Evolutionary conservation across 805 yeast genomes (phyloP).

Genomic region (Hagleromyces aurorensis): DNA sequence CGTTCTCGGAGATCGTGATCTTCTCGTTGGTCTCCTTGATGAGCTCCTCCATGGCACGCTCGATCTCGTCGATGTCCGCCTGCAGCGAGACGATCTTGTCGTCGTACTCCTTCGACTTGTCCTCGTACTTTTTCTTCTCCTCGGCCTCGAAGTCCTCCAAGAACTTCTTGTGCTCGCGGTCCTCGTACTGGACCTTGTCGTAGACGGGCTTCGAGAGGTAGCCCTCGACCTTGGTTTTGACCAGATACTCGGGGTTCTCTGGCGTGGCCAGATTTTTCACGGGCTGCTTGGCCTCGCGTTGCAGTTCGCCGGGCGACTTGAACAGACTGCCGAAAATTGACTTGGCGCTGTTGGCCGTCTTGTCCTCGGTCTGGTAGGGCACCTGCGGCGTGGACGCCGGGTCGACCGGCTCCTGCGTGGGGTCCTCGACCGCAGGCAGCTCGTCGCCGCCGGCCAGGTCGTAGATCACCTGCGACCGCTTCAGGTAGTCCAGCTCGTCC

Average conservation of each 20-base stretch:
- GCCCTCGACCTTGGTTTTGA: slow-evolving; percentile 20
- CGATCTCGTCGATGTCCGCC: slow-evolving; percentile 15
- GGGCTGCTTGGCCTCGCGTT: slow-evolving; percentile 11
- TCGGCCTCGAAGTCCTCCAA: slow-evolving; percentile 11
- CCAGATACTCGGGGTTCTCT: slow-evolving; percentile 25
- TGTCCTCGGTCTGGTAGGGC: slow-evolving; percentile 7
- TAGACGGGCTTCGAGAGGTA: slow-evolving; percentile 25
- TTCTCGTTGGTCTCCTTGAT: slow-evolving; percentile 19
- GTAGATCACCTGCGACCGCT: slow-evolving; percentile 18
- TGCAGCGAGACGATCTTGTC: slow-evolving; percentile 15
- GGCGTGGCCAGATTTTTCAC: slow-evolving; percentile 27
- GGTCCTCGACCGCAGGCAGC: not conserved
- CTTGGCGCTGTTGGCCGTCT: slow-evolving; percentile 2
- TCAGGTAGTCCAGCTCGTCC: slow-evolving; percentile 15
- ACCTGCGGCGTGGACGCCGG: slow-evolving; percentile 13
- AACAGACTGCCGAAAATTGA: slow-evolving; percentile 4
- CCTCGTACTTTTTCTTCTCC: slow-evolving; percentile 13
- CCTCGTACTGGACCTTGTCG: slow-evolving; percentile 22
- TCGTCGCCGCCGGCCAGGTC: slow-evolving; percentile 5
- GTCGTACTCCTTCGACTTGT: slow-evolving; percentile 17
- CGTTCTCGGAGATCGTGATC: slow-evolving; percentile 20
- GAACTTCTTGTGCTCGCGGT: slow-evolving; percentile 16
- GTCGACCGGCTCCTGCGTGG: slow-evolving; percentile 7
- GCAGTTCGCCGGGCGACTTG: slow-evolving; percentile 3
- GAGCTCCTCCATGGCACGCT: slow-evolving; percentile 17